Percentiles rank a stretch among this genome's conserved stretches.
Conservation (phyloP, 1,284 basidiomycete species). For the Microbotryum silenes-acaulis region DNA sequence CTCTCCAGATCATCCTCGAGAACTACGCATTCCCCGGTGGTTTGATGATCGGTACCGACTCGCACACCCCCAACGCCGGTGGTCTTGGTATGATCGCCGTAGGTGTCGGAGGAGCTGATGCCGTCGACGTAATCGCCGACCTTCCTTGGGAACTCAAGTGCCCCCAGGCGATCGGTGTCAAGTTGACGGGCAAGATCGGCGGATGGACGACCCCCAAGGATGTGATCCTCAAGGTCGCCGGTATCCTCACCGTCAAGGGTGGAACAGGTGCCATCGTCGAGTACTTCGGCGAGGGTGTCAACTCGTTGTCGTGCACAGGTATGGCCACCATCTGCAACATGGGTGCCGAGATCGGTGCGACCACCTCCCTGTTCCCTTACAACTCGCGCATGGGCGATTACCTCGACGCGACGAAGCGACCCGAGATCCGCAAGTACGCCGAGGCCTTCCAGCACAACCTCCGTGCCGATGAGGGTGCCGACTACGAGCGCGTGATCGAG, state of each 20-base stretch:
- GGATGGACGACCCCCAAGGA: slow-evolving; percentile 99
- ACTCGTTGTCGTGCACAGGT: slow-evolving; percentile 93
- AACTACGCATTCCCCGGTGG: slow-evolving; percentile 99
- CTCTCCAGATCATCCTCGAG: slow-evolving; percentile 81
- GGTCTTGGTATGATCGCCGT: slow-evolving; percentile 98
- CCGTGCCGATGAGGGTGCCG: slow-evolving; percentile 74
- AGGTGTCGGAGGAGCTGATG: slow-evolving; percentile 98
- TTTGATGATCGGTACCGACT: slow-evolving; percentile 99
- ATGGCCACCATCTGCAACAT: slow-evolving; percentile 99
- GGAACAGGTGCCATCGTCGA: slow-evolving; percentile 96
- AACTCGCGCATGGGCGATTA: slow-evolving; percentile 91
- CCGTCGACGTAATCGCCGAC: slow-evolving; percentile 96
- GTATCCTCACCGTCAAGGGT: slow-evolving; percentile 95
- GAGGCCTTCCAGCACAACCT: slow-evolving; percentile 86
- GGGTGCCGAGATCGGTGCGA: slow-evolving; percentile 99
- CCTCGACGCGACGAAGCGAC: slow-evolving; percentile 85
- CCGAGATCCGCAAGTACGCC: slow-evolving; percentile 82
- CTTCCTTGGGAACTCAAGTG: slow-evolving; percentile 99
- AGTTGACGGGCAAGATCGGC: slow-evolving; percentile 85
- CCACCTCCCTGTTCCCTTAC: slow-evolving; percentile 98
- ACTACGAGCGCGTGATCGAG: slow-evolving; percentile 91
- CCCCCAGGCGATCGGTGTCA: slow-evolving; percentile 97
- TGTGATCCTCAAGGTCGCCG: slow-evolving; percentile 94
- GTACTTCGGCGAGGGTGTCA: slow-evolving; percentile 87
- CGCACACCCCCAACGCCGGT: slow-evolving; percentile 97